These are phyloP conservation scores for Aspergillus tubingensis DNA, from an alignment of 2,329 filamentous ascomycete species.

Conservation along the genomic window DNA sequence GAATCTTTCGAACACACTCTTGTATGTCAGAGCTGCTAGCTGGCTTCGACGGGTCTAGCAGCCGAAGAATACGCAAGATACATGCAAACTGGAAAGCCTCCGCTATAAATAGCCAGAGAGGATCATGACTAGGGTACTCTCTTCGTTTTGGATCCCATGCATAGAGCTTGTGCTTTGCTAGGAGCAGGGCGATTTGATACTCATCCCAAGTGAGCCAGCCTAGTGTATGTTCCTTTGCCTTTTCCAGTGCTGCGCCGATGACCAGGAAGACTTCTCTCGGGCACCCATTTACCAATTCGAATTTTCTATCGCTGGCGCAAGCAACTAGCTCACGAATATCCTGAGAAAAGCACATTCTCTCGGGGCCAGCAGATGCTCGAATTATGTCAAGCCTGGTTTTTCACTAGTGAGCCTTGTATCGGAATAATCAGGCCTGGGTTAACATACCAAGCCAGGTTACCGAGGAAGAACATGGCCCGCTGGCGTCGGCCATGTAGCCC, in stretches of 20 bases:
- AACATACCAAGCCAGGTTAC: conserved; percentile 32
- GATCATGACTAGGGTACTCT: conserved; percentile 26
- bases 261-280: conserved; percentile 33
- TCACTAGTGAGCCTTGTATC: background rate
- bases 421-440: no score
- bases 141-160: conserved; percentile 23
- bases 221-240: conserved; percentile 27
- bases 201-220: conserved; percentile 24
- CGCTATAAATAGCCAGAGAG: conserved; percentile 28
- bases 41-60: conserved; percentile 25
- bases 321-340: conserved; percentile 29
- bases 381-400: conserved; percentile 34
- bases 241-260: conserved; percentile 30
- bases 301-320: conserved; percentile 26
- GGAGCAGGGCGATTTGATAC: conserved; percentile 20
- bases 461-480: conserved; percentile 33
- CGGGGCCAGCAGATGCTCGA: conserved; percentile 29
- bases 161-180: conserved; percentile 24
- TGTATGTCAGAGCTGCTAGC: conserved; percentile 26
- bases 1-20: conserved; percentile 27
- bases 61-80: conserved; percentile 31
- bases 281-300: conserved; percentile 35
- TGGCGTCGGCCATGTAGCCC: conserved; percentile 26
- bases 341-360: conserved; percentile 31
- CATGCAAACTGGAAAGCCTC: conserved; percentile 32